Conservation (phyloP, 2,329 filamentous ascomycete genomes). For the Ascochyta fabae region DNA sequence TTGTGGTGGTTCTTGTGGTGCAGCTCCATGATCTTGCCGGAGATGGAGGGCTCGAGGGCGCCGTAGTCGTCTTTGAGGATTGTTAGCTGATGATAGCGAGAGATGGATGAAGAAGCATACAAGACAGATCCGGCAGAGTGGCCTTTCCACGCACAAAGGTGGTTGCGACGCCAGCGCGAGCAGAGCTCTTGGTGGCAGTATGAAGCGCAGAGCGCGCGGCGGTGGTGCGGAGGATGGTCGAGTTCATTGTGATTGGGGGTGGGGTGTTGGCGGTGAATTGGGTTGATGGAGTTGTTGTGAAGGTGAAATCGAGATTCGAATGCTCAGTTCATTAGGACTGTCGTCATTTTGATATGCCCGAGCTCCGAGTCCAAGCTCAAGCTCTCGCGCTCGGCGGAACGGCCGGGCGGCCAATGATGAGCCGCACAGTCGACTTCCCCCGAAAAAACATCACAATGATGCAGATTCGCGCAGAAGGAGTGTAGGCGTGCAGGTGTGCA, state of each 20-base stretch:
- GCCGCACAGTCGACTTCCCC: constrained; percentile 3
- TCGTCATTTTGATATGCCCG: constrained; percentile 33
- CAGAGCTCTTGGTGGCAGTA: constrained; percentile 66
- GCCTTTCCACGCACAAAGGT: constrained; percentile 87
- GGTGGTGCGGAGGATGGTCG: constrained; percentile 74
- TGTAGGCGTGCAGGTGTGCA: too few relatives aligned
- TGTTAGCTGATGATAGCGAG: constrained; percentile 8
- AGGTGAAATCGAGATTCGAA: not conserved
- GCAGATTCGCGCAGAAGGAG: constrained; percentile 2
- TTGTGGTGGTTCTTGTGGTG: constrained; percentile 95
- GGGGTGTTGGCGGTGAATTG: constrained; percentile 28
- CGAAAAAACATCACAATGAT: constrained; percentile 8
- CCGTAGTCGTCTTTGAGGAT: constrained; percentile 81
- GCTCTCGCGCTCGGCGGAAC: constrained; percentile 8
- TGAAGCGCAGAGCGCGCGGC: constrained; percentile 75
- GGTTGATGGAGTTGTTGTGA: not conserved
- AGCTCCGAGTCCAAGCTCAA: constrained; percentile 23
- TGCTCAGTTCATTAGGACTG: constrained; percentile 23
- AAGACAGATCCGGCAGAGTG: constrained; percentile 86
- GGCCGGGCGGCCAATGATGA: constrained; percentile 20
- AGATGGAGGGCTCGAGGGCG: constrained; percentile 85
- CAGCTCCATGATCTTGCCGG: constrained; percentile 93
- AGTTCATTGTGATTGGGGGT: constrained; percentile 65
- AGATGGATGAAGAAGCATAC: constrained; percentile 54
- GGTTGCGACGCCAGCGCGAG: constrained; percentile 70